Base-by-base conservation (phyloP, 768 basidiomycete species). In the Mycena galericulata region DNA sequence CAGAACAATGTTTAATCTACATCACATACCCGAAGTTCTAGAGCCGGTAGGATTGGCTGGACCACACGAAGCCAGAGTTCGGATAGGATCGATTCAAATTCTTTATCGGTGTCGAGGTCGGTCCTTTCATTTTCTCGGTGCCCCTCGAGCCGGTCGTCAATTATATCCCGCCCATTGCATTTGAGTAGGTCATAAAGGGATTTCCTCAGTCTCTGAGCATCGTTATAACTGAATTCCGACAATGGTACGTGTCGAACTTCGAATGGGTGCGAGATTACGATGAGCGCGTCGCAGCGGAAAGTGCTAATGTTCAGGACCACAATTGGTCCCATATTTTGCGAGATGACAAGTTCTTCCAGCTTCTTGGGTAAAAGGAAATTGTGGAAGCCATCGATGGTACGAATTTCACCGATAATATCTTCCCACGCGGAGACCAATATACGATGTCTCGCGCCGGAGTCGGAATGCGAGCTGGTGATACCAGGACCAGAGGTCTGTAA, bases 51-150 rank as follows among this genome's bases (percentile, higher is more conserved):
- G 17, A 67, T 46, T 10, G 66, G 66, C 5, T 67, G 22, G 11
- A 67, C 66, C 5, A 67, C 50, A 45, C 47, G 27, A 6, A 29
- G 9, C 66, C 66, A 67, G 32, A 67, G 29, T 11, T 50, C 40
- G 41, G 58, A 10, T 22, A 67, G 26, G 29, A 67, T 53, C n/a
- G 46, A 50, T 26, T 18, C 45, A 49, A 47, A 46, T 15, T 30
- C 30, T 14, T 46, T 17, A 57, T 46, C n/a, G 43, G 49, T 36
- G 29, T n/a, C n/a, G n/a, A n/a, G n/a, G n/a, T n/a, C n/a, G n/a
- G n/a, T n/a, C n/a, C n/a, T n/a, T n/a, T 47, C 36, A 43, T 12
- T 41, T 38, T 40, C 36, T 38, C 15, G 57, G 30, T 32, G 2
- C 43, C 41, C 43, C 5, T 8, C 29, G 15, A 30, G 41, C 30